Percentiles rank a stretch among this genome's conserved stretches.
These are phyloP conservation scores for Macadamia integrifolia DNA, from an alignment of 164 flowering plant genomes.

Conservation along the genomic window DNA sequence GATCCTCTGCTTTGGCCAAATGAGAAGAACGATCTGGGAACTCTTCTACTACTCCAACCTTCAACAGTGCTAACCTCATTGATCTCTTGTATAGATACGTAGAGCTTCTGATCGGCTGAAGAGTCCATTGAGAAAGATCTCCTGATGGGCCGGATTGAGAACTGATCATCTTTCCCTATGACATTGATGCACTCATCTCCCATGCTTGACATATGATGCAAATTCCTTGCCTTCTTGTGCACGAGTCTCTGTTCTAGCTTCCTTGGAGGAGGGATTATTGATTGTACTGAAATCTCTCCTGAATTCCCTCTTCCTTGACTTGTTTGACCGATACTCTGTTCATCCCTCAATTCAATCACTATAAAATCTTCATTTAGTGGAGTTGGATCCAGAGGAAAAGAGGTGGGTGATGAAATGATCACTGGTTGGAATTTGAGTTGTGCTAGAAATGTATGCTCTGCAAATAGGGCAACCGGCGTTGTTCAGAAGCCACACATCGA, in stretches of 20 bases:
- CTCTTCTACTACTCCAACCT: constrained; percentile 42
- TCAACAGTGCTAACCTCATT: constrained; percentile 33
- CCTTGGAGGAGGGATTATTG: constrained; percentile 31
- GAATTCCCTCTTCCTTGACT: constrained; percentile 22
- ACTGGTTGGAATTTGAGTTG: constrained; percentile 14
- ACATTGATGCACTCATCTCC: constrained; percentile 79
- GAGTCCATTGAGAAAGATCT: constrained; percentile 94
- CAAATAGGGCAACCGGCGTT: constrained; percentile 91
- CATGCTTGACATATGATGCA: constrained; percentile 51
- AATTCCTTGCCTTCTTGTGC: constrained; percentile 31
- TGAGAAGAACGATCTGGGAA: constrained; percentile 57
- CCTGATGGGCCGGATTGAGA: constrained; percentile 60
- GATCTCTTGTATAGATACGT: constrained; percentile 56
- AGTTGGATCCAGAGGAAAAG: constrained; percentile 32
- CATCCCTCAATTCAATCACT: constrained; percentile 46
- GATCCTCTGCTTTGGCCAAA: constrained; percentile 66
- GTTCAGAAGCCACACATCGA: constrained; percentile 90
- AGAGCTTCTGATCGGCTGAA: constrained; percentile 57
- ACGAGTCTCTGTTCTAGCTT: constrained; percentile 29
- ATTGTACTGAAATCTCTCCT: constrained; percentile 15
- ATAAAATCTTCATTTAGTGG: constrained; percentile 50
- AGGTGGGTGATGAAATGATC: constrained; percentile 31
- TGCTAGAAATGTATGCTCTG: constrained; percentile 56
- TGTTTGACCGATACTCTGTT: constrained; percentile 19
- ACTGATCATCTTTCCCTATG: constrained; percentile 55